Evolutionary conservation across 2,329 filamentous ascomycete species (phyloP).

Genomic region (Trichocomaceae sp.): DNA sequence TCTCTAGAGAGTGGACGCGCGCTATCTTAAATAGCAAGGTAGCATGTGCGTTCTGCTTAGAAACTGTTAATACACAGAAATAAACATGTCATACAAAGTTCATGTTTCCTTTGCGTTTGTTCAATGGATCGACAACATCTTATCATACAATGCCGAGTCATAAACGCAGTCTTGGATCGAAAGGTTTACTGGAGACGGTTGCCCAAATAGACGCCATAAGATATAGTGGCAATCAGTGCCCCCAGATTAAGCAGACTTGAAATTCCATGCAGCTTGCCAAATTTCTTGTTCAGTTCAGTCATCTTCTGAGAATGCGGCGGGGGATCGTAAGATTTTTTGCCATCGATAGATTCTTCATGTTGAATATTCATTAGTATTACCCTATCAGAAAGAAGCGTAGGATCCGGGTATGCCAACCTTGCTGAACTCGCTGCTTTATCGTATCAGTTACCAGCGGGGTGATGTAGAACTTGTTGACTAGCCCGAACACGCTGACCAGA

Average conservation of each 20-base stretch:
- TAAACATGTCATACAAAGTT: too few species aligned
- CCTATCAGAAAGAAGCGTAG: background rate
- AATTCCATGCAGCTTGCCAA: conserved; percentile 71
- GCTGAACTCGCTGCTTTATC: conserved; percentile 69
- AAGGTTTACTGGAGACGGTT: conserved; percentile 33
- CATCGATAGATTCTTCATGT: conserved; percentile 66
- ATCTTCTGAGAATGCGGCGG: conserved; percentile 80
- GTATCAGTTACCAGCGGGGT: conserved; percentile 68
- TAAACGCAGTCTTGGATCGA: background rate
- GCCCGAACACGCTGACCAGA: conserved; percentile 62
- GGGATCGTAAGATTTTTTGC: conserved; percentile 76
- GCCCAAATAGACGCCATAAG: conserved; percentile 71
- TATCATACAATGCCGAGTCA: too few species aligned
- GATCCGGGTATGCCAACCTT: conserved; percentile 52
- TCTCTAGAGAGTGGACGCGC: too few species aligned
- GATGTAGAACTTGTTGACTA: conserved; percentile 64
- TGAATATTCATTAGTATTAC: background rate
- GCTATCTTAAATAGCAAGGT: too few species aligned
- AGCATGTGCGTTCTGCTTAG: too few species aligned
- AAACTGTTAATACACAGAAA: too few species aligned
- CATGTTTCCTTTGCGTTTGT: background rate
- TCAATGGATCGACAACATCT: background rate
- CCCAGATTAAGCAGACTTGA: conserved; percentile 73
- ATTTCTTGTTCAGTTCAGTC: conserved; percentile 69
- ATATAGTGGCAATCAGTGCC: conserved; percentile 61